Evolutionary conservation across 345 rosid species (phyloP).

Genomic region (Boechera stricta): DNA sequence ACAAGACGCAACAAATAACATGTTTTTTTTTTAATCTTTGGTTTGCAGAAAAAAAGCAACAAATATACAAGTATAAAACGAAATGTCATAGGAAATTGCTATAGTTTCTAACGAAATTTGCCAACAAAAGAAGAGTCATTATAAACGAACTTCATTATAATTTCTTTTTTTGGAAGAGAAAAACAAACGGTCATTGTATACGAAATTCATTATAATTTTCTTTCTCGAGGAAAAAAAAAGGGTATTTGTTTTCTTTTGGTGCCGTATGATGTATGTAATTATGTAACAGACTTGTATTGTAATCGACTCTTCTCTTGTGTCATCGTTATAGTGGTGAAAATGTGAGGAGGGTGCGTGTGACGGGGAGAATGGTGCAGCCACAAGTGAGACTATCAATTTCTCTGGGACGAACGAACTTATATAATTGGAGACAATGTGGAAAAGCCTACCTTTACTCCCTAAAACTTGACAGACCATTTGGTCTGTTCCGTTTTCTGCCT

Average conservation of each 20-base stretch:
- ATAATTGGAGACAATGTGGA: conserved; percentile 10
- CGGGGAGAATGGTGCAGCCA: conserved; percentile 3
- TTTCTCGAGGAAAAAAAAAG: background rate
- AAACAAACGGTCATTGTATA: too few relatives aligned
- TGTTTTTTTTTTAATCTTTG: too few relatives aligned
- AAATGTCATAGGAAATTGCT: too few relatives aligned
- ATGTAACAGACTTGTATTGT: background rate
- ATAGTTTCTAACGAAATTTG: too few relatives aligned
- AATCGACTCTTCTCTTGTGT: background rate
- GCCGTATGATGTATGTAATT: background rate
- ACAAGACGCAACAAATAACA: too few relatives aligned
- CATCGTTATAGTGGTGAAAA: background rate
- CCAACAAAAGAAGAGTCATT: too few relatives aligned
- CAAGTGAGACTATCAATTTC: conserved; percentile 22
- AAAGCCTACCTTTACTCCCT: background rate
- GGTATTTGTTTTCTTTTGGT: background rate
- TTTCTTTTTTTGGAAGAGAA: background rate
- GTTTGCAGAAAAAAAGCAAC: too few relatives aligned
- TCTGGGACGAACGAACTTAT: background rate
- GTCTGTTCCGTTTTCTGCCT: too few relatives aligned
- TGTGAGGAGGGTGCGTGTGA: conserved; percentile 21
- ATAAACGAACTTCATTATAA: too few relatives aligned
- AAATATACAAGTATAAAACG: too few relatives aligned
- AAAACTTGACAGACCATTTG: too few relatives aligned
- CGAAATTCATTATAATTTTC: background rate